phyloP scores from a whole-genome alignment of 495 filamentous ascomycete species.

The Glutinoglossum americanum region DNA sequence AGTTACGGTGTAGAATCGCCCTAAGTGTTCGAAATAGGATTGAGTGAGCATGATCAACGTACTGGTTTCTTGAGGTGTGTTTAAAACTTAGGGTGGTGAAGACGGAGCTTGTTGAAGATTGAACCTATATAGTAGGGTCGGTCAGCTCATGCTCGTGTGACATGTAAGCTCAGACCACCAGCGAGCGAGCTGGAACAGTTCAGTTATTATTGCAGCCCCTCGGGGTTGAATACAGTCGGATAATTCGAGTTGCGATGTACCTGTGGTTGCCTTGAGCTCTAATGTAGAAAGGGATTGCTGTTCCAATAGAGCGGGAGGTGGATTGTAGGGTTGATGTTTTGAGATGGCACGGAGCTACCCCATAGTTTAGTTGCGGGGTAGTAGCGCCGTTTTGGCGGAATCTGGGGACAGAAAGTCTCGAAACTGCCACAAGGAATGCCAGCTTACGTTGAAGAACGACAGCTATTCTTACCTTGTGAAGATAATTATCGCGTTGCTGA shows the following conservation, averaged over 20 bases:
- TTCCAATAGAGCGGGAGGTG: background rate
- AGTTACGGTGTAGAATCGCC: background rate
- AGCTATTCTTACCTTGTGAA: background rate
- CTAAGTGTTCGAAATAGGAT: background rate
- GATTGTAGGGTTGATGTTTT: background rate
- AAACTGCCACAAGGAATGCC: background rate
- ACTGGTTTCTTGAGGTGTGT: background rate
- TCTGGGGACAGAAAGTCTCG: background rate
- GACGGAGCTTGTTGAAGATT: background rate
- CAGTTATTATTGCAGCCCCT: background rate
- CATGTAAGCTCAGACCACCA: background rate
- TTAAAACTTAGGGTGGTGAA: background rate
- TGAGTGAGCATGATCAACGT: background rate
- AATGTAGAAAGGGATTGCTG: background rate
- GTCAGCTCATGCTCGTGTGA: background rate
- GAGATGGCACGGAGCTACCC: background rate
- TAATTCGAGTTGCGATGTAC: background rate
- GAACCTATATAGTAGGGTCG: background rate
- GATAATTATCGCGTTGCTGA: background rate
- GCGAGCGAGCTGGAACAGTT: background rate
- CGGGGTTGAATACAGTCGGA: background rate
- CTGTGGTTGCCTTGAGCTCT: background rate
- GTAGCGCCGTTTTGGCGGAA: background rate
- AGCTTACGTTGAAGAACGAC: background rate
- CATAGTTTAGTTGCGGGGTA: background rate